Percentiles rank a stretch among this genome's conserved stretches.
Conservation (phyloP, 2,329 filamentous ascomycete species). For the Fusarium duplospermum region DNA sequence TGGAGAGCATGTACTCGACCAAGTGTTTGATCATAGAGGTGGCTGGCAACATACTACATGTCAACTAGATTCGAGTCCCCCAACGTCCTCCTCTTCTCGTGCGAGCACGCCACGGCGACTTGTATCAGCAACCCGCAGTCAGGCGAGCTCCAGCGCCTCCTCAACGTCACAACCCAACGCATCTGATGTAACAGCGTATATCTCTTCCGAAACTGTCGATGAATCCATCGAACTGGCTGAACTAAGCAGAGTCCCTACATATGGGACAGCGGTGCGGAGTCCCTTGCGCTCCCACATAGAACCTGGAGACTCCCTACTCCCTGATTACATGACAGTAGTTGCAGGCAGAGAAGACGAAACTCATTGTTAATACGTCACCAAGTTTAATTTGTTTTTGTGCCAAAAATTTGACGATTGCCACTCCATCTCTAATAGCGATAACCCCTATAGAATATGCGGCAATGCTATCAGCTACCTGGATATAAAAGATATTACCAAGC, state of each 20-base stretch:
- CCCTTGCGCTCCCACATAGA: slow-evolving; percentile 65
- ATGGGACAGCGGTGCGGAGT: slow-evolving; percentile 77
- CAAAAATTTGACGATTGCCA: background rate
- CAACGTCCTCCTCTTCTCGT: slow-evolving; percentile 67
- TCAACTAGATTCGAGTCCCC: slow-evolving; percentile 77
- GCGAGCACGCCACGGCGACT: slow-evolving; percentile 45
- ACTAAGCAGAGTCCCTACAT: slow-evolving; percentile 79
- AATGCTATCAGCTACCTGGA: background rate
- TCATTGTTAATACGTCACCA: background rate
- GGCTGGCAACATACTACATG: slow-evolving; percentile 79
- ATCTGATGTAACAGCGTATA: slow-evolving; percentile 55
- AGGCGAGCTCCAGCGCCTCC: slow-evolving; percentile 48
- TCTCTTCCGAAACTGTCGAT: slow-evolving; percentile 63
- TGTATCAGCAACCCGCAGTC: slow-evolving; percentile 61
- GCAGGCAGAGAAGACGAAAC: background rate
- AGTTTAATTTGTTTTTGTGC: background rate
- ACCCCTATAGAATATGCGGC: background rate
- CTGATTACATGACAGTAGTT: slow-evolving; percentile 71
- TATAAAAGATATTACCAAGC: background rate
- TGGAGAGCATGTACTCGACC: slow-evolving; percentile 89
- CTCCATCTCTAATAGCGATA: background rate
- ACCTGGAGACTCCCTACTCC: slow-evolving; percentile 63
- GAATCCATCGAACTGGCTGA: slow-evolving; percentile 70
- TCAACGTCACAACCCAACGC: background rate
- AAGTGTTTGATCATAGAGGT: slow-evolving; percentile 87